Evolutionary conservation across 1,139 yeast genomes (phyloP).

Genomic region (Sugiyamaella castrensis): DNA sequence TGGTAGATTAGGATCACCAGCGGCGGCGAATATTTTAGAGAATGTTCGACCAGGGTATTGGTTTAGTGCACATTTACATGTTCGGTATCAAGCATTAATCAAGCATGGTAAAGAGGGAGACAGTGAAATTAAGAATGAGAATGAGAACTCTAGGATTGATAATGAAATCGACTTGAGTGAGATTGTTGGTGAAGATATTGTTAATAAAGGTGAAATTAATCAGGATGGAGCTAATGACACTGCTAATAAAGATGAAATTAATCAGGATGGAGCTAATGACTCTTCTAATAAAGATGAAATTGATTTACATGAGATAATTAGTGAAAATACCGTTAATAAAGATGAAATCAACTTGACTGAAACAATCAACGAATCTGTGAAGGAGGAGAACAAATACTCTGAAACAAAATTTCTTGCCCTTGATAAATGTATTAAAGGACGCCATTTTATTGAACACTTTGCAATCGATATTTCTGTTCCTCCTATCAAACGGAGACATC

Average conservation of each 20-base stretch:
- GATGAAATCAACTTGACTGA: conserved; percentile 26
- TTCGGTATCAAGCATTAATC: conserved; percentile 58
- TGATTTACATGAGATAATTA: conserved; percentile 12
- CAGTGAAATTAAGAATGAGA: conserved; percentile 24
- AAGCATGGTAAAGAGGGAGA: conserved; percentile 32
- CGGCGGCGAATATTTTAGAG: conserved; percentile 56
- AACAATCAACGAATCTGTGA: background rate
- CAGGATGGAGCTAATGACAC: conserved; percentile 8
- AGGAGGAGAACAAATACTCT: background rate
- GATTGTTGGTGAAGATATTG: background rate
- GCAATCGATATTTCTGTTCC: conserved; percentile 35
- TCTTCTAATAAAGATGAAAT: conserved; percentile 21
- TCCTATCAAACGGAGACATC: conserved; percentile 12
- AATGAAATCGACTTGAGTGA: conserved; percentile 38
- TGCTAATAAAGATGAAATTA: background rate
- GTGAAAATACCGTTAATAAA: conserved; percentile 12
- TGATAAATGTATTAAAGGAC: conserved; percentile 73
- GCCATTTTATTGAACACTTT: conserved; percentile 51
- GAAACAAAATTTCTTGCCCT: conserved; percentile 59
- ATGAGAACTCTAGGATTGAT: conserved; percentile 31
- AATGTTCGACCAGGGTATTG: conserved; percentile 64
- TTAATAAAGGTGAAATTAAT: conserved; percentile 1
- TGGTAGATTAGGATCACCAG: conserved; percentile 71
- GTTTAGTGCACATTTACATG: conserved; percentile 92
- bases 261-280: background rate